Percentiles rank a stretch among this genome's conserved stretches.
Evolutionary conservation across 495 filamentous ascomycete genomes (phyloP).

Genomic region (Xylaria sp.): DNA sequence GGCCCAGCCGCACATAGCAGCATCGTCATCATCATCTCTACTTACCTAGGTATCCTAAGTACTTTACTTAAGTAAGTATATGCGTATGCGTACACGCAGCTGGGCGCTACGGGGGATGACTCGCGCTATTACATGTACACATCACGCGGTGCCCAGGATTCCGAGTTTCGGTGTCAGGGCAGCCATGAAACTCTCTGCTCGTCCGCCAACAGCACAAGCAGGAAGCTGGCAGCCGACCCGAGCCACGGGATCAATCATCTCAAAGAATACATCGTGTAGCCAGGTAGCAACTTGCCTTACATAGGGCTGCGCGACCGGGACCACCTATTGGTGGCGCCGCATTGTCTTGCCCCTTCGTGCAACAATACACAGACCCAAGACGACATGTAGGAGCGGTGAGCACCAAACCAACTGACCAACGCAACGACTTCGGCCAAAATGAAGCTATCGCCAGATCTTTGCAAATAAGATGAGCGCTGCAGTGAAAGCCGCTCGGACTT

Average conservation of each 20-base stretch:
- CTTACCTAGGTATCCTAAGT: too few relatives aligned
- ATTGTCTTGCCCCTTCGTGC: slow-evolving; percentile 24
- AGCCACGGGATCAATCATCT: too few relatives aligned
- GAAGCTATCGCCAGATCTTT: slow-evolving; percentile 24
- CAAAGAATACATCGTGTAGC: neutral
- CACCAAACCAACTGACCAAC: neutral
- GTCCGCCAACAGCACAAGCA: neutral
- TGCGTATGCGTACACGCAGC: slow-evolving; percentile 5
- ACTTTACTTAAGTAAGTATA: too few relatives aligned
- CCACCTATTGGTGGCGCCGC: slow-evolving; percentile 24
- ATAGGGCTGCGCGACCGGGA: slow-evolving; percentile 22
- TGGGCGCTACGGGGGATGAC: slow-evolving; percentile 29
- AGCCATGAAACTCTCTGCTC: slow-evolving; percentile 7
- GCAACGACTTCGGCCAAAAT: neutral
- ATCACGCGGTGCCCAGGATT: slow-evolving; percentile 25
- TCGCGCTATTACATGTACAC: slow-evolving; percentile 21
- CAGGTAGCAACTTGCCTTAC: neutral
- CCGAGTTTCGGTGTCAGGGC: slow-evolving; percentile 24
- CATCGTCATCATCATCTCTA: slow-evolving; percentile 25
- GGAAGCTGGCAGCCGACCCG: neutral
- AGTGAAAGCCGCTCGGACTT: neutral
- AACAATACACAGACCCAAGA: slow-evolving; percentile 19
- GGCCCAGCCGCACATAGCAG: slow-evolving; percentile 29
- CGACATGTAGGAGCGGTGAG: slow-evolving; percentile 30
- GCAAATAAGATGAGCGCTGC: neutral